Conservation (phyloP, 495 filamentous ascomycete genomes). For the Penicillium verhagenii region DNA sequence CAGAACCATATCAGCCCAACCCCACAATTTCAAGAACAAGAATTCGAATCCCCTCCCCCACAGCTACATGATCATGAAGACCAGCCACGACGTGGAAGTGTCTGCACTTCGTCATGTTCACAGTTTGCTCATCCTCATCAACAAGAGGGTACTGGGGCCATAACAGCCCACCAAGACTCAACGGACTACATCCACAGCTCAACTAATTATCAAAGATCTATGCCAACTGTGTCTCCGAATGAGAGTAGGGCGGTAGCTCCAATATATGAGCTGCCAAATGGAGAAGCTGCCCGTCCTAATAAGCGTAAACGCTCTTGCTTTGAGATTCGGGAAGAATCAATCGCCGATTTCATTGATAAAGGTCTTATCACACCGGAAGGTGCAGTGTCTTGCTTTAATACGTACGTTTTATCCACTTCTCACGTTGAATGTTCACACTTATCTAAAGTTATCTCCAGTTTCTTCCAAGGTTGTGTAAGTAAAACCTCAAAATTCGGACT, state of each 20-base stretch:
- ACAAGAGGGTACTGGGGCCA: neutral
- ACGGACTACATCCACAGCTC: neutral
- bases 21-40: neutral
- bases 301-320: slow-evolving; percentile 36
- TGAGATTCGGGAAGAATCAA: slow-evolving; percentile 34
- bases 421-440: no score
- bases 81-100: slow-evolving; percentile 1
- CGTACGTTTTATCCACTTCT: slow-evolving; percentile 20
- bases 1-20: neutral
- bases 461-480: slow-evolving; percentile 47
- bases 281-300: slow-evolving; percentile 2
- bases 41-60: neutral
- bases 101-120: slow-evolving; percentile 9
- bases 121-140: neutral
- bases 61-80: slow-evolving; percentile 8
- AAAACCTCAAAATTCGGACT: no score
- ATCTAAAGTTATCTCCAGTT: slow-evolving; percentile 17
- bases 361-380: slow-evolving; percentile 34
- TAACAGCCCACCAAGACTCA: neutral
- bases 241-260: slow-evolving; percentile 5
- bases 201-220: slow-evolving; percentile 8
- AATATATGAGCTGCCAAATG: slow-evolving; percentile 1
- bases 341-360: slow-evolving; percentile 37
- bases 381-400: slow-evolving; percentile 34
- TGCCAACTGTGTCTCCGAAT: slow-evolving; percentile 16